phyloP scores from a whole-genome alignment of 2,329 filamentous ascomycete genomes.

The Paecilomyces variotii region DNA sequence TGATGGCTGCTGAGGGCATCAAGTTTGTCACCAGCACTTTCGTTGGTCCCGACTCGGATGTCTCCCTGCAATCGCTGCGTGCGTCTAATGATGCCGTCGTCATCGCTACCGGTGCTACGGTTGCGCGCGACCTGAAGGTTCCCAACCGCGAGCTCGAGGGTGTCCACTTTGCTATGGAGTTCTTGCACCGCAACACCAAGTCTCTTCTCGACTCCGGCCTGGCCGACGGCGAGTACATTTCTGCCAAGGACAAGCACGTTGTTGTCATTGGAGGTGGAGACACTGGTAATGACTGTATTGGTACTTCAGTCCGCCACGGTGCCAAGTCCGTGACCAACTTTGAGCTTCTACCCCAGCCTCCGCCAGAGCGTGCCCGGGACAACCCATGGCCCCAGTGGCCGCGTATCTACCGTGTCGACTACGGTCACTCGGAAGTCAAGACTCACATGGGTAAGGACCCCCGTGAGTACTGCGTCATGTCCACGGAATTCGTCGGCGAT shows the following conservation, averaged over 20 bases:
- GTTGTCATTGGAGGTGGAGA: constrained; percentile 96
- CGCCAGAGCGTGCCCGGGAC: constrained; percentile 79
- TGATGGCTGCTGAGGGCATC: constrained; percentile 85
- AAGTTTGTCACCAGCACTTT: constrained; percentile 69
- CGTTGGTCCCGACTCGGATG: constrained; percentile 65
- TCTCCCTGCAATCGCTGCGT: constrained; percentile 64
- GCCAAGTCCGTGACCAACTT: constrained; percentile 97
- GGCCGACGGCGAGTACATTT: constrained; percentile 77
- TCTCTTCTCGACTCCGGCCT: constrained; percentile 89
- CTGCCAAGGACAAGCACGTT: constrained; percentile 90
- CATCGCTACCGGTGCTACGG: constrained; percentile 85
- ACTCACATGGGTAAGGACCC: constrained; percentile 95
- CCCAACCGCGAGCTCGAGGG: constrained; percentile 80
- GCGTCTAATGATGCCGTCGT: constrained; percentile 73
- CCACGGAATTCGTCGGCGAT: constrained; percentile 89
- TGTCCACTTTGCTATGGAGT: constrained; percentile 95
- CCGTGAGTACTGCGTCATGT: constrained; percentile 97
- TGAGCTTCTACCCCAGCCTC: constrained; percentile 86
- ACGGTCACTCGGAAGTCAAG: constrained; percentile 91
- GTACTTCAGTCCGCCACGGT: constrained; percentile 89
- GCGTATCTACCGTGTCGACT: constrained; percentile 96
- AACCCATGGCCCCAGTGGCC: constrained; percentile 99
- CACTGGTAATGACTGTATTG: constrained; percentile 96
- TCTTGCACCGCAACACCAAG: constrained; percentile 96
- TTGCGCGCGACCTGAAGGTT: constrained; percentile 86